Evolutionary conservation across 345 rosid genomes (phyloP), one percentile per base, ranked within the genome.

Genomic region (Dimocarpus longan): DNA sequence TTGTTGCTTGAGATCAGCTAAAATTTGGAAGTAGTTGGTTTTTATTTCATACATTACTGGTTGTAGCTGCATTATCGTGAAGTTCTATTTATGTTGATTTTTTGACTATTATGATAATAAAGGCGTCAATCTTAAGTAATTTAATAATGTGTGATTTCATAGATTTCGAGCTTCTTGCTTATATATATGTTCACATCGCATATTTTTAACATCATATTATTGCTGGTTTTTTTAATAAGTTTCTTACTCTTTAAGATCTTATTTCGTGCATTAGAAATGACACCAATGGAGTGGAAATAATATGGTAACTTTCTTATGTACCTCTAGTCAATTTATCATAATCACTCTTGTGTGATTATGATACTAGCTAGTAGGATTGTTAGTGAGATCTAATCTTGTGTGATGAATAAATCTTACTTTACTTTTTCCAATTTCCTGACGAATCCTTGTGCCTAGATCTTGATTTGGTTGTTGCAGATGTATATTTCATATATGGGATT

Each of bases 381-480:
- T 26, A 26, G 28, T 26, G 28, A 26, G 0, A 26, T 26, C 28
- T 26, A 26, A 26, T 26, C 28, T 26, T 26, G 28, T 26, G 28
- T 26, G 28, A 26, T 26, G 28, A 26, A 26, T 26, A 26, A 26
- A 26, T 26, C 28, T 26, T 26, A 67, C 12, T 60, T 24, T 26
- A 0, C 67, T 54, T 24, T 77, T 57, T 24, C 64, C 0, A 4
- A 10, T 43, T 74, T 24, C 19, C 40, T 79, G 26, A 43, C 24
- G n/a, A 5, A 63, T 74, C 42, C 64, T 12, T 40, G n/a, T 71
- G 11, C 28, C 28, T 26, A 1, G 68, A 3, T 60, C 40, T 32
- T 68, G 39, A 65, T 12, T 46, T 0, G 84, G 52, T 75, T 80
- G 2, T 40, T 48, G 62, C 91, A 96, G 28, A 26, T 26, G 28